These are phyloP conservation scores for Colletotrichum camelliae DNA, from an alignment of 2,329 filamentous ascomycete species.

Conservation along the genomic window DNA sequence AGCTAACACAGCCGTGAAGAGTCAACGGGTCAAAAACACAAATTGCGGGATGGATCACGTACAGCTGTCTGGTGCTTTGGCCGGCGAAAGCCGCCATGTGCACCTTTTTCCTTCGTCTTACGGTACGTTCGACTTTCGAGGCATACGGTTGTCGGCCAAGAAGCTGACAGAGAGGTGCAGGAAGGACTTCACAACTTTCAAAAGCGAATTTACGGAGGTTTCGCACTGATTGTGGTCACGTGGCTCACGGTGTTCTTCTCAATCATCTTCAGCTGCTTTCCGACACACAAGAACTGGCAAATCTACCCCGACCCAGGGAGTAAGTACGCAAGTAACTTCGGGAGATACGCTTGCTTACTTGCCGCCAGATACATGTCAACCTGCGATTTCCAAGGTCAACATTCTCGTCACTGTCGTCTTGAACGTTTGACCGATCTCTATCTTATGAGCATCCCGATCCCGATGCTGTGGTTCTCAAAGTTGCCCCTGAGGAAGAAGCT, in stretches of 20 bases:
- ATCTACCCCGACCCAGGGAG: slow-evolving; percentile 57
- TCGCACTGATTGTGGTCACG: slow-evolving; percentile 45
- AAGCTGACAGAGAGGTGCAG: not conserved
- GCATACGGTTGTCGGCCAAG: too few species aligned
- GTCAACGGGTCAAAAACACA: slow-evolving; percentile 59
- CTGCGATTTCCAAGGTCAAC: slow-evolving; percentile 22
- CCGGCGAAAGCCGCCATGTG: slow-evolving; percentile 56
- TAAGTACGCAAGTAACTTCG: slow-evolving; percentile 28
- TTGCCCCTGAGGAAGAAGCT: slow-evolving; percentile 32
- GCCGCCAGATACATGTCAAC: slow-evolving; percentile 31
- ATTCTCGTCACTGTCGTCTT: slow-evolving; percentile 21
- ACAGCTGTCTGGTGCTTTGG: slow-evolving; percentile 53
- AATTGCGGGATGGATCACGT: slow-evolving; percentile 56
- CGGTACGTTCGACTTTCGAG: slow-evolving; percentile 31
- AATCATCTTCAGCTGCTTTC: slow-evolving; percentile 52
- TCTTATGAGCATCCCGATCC: slow-evolving; percentile 24
- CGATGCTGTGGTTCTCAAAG: slow-evolving; percentile 30
- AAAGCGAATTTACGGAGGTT: slow-evolving; percentile 48
- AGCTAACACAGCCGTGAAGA: slow-evolving; percentile 26
- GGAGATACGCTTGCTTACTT: slow-evolving; percentile 31
- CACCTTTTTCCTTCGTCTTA: slow-evolving; percentile 57
- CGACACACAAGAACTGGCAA: slow-evolving; percentile 56
- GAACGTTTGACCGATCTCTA: slow-evolving; percentile 26
- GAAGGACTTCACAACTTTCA: slow-evolving; percentile 24
- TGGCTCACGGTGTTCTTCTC: slow-evolving; percentile 51